These are phyloP conservation scores for Myxozyma vanderwaltii DNA, from an alignment of 805 yeast species.

Conservation along the genomic window DNA sequence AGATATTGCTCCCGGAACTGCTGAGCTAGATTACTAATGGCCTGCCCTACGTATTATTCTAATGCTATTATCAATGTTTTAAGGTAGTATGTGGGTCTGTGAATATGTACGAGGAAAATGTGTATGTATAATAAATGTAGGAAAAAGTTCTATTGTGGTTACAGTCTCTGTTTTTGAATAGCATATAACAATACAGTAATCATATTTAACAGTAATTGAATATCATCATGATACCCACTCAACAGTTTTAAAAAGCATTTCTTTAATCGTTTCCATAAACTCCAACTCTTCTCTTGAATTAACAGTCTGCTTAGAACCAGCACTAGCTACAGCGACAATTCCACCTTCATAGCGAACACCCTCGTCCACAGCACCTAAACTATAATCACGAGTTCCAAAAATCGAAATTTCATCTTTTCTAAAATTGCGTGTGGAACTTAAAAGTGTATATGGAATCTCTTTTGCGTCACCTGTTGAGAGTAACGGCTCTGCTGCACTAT, in stretches of 20 bases:
- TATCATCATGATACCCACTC: neutral
- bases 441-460: too few species aligned
- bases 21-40: slow-evolving; percentile 25
- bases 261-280: neutral
- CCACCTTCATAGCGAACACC: slow-evolving; percentile 1
- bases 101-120: neutral
- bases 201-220: neutral
- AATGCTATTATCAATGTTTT: too few species aligned
- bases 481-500: neutral
- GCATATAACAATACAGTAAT: slow-evolving; percentile 1
- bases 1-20: slow-evolving; percentile 19
- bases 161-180: neutral
- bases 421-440: too few species aligned
- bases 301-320: neutral
- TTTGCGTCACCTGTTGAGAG: too few species aligned
- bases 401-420: too few species aligned
- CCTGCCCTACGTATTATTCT: neutral
- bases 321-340: neutral
- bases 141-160: neutral
- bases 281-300: neutral
- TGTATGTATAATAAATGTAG: neutral
- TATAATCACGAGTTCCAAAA: too few species aligned
- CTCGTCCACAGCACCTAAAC: neutral
- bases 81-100: neutral
- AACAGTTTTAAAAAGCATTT: slow-evolving; percentile 1